Conservation (phyloP, 768 basidiomycete genomes). For the Hygrophorus pudorinus region DNA sequence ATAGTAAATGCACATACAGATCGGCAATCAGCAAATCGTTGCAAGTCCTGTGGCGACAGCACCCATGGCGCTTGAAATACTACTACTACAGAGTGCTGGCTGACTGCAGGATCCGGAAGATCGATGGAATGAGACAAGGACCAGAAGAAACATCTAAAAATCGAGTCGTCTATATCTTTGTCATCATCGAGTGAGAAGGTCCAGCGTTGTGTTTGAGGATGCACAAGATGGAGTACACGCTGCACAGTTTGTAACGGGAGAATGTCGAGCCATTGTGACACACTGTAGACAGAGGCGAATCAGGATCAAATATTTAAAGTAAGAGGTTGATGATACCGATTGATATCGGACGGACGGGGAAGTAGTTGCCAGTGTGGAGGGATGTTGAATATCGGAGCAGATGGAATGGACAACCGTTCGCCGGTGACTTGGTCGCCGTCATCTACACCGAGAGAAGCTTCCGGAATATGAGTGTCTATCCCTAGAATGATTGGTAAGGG, state of each 20-base stretch:
- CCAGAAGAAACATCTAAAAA: constrained; percentile 41
- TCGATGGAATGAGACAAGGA: constrained; percentile 6
- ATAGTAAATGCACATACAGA: constrained; percentile 20
- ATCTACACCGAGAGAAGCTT: constrained; percentile 21
- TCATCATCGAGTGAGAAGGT: constrained; percentile 25
- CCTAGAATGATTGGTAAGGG: constrained; percentile 20
- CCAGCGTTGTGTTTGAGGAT: constrained; percentile 33
- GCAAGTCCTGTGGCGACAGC: constrained; percentile 41
- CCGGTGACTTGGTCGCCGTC: constrained; percentile 30
- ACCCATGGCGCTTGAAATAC: constrained; percentile 57
- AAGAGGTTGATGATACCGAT: constrained; percentile 23
- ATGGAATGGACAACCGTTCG: constrained; percentile 34
- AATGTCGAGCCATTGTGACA: constrained; percentile 39
- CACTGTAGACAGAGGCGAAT: constrained; percentile 17
- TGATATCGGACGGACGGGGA: constrained; percentile 29
- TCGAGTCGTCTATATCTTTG: constrained; percentile 25
- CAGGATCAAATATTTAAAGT: constrained; percentile 3
- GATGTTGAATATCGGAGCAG: constrained; percentile 27
- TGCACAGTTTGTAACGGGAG: constrained; percentile 44
- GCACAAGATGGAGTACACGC: constrained; percentile 33
- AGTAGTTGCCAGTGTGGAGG: constrained; percentile 18
- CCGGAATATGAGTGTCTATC: constrained; percentile 28
- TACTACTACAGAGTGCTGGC: constrained; percentile 31
- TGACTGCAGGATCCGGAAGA: constrained; percentile 11
- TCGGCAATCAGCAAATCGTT: constrained; percentile 38